phyloP scores from a whole-genome alignment of 2,329 filamentous ascomycete genomes.

The Sporothrix protearum region DNA sequence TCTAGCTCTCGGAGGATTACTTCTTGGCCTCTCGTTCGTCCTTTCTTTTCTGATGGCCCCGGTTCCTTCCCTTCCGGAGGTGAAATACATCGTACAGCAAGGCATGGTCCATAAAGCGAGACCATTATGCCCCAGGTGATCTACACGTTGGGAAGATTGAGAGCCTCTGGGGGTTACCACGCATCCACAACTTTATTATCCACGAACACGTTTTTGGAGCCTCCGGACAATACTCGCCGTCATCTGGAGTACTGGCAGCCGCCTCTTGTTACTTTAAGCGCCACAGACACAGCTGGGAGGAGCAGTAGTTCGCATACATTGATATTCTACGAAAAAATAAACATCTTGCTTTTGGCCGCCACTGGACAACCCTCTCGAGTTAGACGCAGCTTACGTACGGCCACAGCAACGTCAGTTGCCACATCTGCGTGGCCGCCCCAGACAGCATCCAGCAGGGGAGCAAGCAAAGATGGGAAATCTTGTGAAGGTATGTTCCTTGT shows the following conservation, averaged over 20 bases:
- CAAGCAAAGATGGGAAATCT: background rate
- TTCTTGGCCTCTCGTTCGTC: background rate
- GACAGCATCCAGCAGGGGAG: background rate
- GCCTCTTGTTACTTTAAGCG: background rate
- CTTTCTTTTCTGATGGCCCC: background rate
- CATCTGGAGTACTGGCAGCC: background rate
- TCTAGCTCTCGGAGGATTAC: background rate
- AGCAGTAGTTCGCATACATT: background rate
- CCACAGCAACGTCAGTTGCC: background rate
- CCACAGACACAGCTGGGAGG: background rate
- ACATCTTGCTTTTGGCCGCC: background rate
- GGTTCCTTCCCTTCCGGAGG: background rate
- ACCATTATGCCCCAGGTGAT: background rate
- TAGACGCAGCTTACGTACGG: background rate
- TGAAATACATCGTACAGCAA: background rate
- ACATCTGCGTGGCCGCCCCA: background rate
- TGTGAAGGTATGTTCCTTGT: constrained; percentile 42
- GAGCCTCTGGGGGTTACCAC: background rate
- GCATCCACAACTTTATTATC: background rate
- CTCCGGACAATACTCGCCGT: background rate
- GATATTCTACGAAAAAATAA: background rate
- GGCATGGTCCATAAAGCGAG: background rate
- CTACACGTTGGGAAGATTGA: background rate
- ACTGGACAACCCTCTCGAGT: background rate
- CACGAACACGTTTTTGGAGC: background rate